Percentiles rank a stretch among this genome's conserved stretches.
Conservation (phyloP, 768 basidiomycete species). For the Kwoniella pini region DNA sequence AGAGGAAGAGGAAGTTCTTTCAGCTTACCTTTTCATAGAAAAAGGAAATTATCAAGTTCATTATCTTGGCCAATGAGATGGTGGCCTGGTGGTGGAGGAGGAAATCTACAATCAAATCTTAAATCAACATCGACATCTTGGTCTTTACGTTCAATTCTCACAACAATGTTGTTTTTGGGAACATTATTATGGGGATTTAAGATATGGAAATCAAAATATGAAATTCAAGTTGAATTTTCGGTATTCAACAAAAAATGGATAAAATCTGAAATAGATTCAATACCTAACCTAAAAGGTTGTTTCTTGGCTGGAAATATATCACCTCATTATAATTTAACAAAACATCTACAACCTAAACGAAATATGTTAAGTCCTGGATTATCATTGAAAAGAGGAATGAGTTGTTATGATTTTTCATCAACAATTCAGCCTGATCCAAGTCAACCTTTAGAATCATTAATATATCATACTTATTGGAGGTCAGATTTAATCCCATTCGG, state of each 20-base stretch:
- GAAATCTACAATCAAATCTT: neutral
- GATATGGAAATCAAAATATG: slow-evolving; percentile 60
- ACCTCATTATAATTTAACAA: slow-evolving; percentile 45
- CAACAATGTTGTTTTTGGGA: slow-evolving; percentile 10
- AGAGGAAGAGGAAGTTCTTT: slow-evolving; percentile 34
- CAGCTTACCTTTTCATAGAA: slow-evolving; percentile 38
- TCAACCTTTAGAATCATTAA: slow-evolving; percentile 54
- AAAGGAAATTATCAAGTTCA: slow-evolving; percentile 13
- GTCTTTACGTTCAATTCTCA: neutral
- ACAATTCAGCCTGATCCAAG: slow-evolving; percentile 62
- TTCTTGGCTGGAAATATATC: slow-evolving; percentile 33
- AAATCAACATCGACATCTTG: neutral
- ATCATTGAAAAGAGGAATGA: slow-evolving; percentile 73
- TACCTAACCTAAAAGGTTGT: slow-evolving; percentile 60
- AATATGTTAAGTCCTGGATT: slow-evolving; percentile 80
- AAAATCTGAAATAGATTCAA: slow-evolving; percentile 66
- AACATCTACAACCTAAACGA: slow-evolving; percentile 59
- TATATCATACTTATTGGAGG: slow-evolving; percentile 93
- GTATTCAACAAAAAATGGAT: slow-evolving; percentile 79
- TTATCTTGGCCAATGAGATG: slow-evolving; percentile 14
- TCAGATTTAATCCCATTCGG: slow-evolving; percentile 80
- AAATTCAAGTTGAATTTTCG: slow-evolving; percentile 81
- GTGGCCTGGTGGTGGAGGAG: slow-evolving; percentile 24
- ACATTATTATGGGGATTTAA: slow-evolving; percentile 19
- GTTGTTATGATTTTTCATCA: slow-evolving; percentile 90